These are phyloP conservation scores for Mycena indigotica DNA, from an alignment of 768 basidiomycete species.

Conservation along the genomic window DNA sequence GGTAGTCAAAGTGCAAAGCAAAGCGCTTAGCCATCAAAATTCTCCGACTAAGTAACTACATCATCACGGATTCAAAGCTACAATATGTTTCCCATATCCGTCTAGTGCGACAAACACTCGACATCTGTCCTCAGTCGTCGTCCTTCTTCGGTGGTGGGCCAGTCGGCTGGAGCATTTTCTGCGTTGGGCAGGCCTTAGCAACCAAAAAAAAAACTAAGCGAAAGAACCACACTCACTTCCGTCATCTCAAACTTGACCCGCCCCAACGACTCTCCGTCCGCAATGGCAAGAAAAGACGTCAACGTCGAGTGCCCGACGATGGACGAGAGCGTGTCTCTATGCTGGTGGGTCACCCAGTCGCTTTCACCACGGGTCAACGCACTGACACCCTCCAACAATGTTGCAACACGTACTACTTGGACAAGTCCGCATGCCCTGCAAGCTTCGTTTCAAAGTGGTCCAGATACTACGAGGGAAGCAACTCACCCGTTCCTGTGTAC, in stretches of 20 bases:
- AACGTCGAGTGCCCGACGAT: constrained; percentile 91
- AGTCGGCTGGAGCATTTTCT: constrained; percentile 95
- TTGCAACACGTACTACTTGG: constrained; percentile 77
- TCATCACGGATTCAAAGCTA: neutral
- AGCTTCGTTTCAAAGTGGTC: constrained; percentile 13
- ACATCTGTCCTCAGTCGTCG: constrained; percentile 53
- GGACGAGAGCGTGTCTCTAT: constrained; percentile 91
- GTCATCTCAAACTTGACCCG: constrained; percentile 92
- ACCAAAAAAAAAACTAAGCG: neutral
- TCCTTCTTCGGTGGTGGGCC: constrained; percentile 91
- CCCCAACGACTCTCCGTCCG: constrained; percentile 92
- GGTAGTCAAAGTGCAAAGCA: neutral
- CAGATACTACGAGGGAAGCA: neutral
- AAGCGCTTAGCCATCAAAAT: neutral
- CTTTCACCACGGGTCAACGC: constrained; percentile 43
- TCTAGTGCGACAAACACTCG: neutral
- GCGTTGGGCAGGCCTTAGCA: constrained; percentile 30
- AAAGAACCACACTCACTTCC: constrained; percentile 59
- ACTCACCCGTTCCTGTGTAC: constrained; percentile 91
- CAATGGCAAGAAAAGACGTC: constrained; percentile 85
- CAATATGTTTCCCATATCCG: constrained; percentile 1
- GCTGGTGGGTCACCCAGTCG: constrained; percentile 97
- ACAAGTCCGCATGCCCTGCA: constrained; percentile 91
- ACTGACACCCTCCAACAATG: constrained; percentile 9
- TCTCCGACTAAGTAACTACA: neutral